Conservation (phyloP, 164 flowering plant genomes). For the Umbilicus rupestris region DNA sequence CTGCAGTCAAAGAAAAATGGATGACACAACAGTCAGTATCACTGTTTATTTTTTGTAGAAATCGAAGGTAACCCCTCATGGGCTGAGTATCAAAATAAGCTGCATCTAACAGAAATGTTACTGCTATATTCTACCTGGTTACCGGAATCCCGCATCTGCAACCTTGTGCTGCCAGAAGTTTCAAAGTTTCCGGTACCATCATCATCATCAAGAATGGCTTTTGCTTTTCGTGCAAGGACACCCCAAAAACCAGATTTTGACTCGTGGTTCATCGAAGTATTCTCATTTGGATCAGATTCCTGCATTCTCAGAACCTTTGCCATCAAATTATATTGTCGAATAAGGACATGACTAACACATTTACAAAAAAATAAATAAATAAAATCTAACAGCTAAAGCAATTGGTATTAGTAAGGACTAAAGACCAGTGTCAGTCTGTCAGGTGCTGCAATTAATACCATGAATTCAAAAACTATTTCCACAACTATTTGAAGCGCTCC, state of each 20-base stretch:
- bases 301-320: slow-evolving; percentile 17
- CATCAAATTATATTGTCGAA: background rate
- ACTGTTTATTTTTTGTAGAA: background rate
- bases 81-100: background rate
- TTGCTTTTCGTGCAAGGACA: slow-evolving; percentile 79
- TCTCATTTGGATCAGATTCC: slow-evolving; percentile 43
- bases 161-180: slow-evolving; percentile 17
- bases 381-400: background rate
- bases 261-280: slow-evolving; percentile 35
- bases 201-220: slow-evolving; percentile 77
- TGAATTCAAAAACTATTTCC: no score
- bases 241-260: slow-evolving; percentile 77
- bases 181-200: slow-evolving; percentile 26
- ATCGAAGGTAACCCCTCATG: background rate
- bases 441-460: no score
- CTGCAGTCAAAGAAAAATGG: slow-evolving; percentile 14
- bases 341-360: background rate
- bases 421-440: no score
- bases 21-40: background rate
- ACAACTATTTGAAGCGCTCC: no score
- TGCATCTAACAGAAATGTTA: background rate
- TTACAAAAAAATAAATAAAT: background rate
- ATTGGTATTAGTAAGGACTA: no score
- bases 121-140: slow-evolving; percentile 24
- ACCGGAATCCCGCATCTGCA: slow-evolving; percentile 20